Evolutionary conservation across 2,329 filamentous ascomycete species (phyloP).

Genomic region (Diaporthe batatas): DNA sequence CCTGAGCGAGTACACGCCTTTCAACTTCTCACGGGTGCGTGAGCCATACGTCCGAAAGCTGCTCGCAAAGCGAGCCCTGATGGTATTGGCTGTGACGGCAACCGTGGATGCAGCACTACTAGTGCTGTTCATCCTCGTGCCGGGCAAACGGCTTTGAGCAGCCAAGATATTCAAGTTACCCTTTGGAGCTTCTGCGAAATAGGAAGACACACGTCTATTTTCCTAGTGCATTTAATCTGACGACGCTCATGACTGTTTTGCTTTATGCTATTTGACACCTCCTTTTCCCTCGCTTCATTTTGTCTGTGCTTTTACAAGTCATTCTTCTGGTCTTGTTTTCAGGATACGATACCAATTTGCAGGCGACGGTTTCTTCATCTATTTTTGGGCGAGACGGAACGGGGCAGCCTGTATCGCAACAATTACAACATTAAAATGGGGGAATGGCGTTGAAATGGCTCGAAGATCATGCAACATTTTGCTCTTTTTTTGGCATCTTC

Average conservation of each 20-base stretch:
- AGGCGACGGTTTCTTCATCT: slow-evolving; percentile 5
- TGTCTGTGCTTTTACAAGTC: background rate
- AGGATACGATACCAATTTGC: slow-evolving; percentile 35
- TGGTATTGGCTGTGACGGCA: slow-evolving; percentile 82
- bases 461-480: slow-evolving; percentile 15
- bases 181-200: slow-evolving; percentile 16
- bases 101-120: slow-evolving; percentile 86
- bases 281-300: slow-evolving; percentile 3
- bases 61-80: slow-evolving; percentile 84
- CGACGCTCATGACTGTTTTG: slow-evolving; percentile 21
- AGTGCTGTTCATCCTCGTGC: slow-evolving; percentile 93
- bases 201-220: slow-evolving; percentile 1
- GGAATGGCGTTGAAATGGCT: slow-evolving; percentile 20
- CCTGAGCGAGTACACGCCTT: slow-evolving; percentile 95
- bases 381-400: slow-evolving; percentile 19
- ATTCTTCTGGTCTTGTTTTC: slow-evolving; percentile 29
- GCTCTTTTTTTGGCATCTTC: slow-evolving; percentile 14
- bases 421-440: slow-evolving; percentile 22
- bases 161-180: background rate
- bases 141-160: slow-evolving; percentile 80
- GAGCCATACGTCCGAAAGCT: slow-evolving; percentile 93
- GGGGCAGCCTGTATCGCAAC: background rate
- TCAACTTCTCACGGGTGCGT: slow-evolving; percentile 88
- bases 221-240: slow-evolving; percentile 31
- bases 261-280: slow-evolving; percentile 11